Evolutionary conservation across 352 stramenopile genomes (phyloP).

Genomic region (Globisporangium paroecandrum): DNA sequence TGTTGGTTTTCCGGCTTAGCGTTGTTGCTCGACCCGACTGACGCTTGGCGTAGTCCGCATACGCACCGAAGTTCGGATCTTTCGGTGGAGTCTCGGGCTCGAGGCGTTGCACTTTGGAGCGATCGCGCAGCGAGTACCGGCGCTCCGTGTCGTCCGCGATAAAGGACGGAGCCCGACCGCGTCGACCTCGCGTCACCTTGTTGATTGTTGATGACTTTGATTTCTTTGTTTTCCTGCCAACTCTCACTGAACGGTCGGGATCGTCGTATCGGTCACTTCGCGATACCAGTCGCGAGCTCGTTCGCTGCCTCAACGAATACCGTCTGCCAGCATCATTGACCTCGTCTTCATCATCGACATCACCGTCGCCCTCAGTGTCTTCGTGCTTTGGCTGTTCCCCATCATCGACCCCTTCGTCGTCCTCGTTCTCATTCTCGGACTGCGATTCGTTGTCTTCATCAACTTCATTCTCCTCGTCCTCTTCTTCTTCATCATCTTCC

Average conservation of each 20-base stretch:
- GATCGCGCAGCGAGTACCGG: slow-evolving; percentile 71
- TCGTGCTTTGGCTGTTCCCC: slow-evolving; percentile 21
- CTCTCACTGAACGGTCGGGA: slow-evolving; percentile 20
- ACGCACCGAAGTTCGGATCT: slow-evolving; percentile 38
- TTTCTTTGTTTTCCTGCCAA: slow-evolving; percentile 6
- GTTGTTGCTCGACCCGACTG: slow-evolving; percentile 28
- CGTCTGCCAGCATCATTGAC: slow-evolving; percentile 11
- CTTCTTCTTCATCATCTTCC: slow-evolving; percentile 24
- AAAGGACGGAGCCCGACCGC: slow-evolving; percentile 17
- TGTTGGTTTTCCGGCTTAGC: slow-evolving; percentile 16
- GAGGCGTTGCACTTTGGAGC: slow-evolving; percentile 53
- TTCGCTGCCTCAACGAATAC: slow-evolving; percentile 15
- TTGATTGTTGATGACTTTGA: neutral
- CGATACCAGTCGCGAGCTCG: slow-evolving; percentile 12
- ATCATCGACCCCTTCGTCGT: slow-evolving; percentile 28
- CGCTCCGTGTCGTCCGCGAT: slow-evolving; percentile 26
- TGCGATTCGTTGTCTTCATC: slow-evolving; percentile 18
- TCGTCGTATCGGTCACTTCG: slow-evolving; percentile 20
- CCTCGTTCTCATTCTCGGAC: slow-evolving; percentile 12
- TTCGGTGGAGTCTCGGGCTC: slow-evolving; percentile 28
- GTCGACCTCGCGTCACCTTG: slow-evolving; percentile 7
- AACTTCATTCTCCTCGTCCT: slow-evolving; percentile 18
- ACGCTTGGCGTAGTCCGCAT: slow-evolving; percentile 68
- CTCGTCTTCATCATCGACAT: slow-evolving; percentile 23
- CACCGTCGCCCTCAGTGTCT: slow-evolving; percentile 21